Percentiles rank a stretch among this genome's conserved stretches.
phyloP scores from a whole-genome alignment of 208 protist species.

The Trypanosomatidae sp. region DNA sequence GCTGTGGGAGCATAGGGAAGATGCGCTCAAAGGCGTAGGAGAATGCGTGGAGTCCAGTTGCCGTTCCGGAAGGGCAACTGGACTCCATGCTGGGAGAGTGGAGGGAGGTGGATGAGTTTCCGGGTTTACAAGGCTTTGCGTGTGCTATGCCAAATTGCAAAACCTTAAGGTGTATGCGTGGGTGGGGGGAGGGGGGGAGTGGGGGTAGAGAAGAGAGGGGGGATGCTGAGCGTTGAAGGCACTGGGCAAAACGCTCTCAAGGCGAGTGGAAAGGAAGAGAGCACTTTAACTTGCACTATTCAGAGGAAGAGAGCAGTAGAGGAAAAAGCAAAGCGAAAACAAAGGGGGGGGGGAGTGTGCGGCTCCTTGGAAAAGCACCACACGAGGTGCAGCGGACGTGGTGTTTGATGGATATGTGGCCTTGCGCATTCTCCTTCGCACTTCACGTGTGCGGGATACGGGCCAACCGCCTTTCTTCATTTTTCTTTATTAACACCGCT shows the following conservation, averaged over 20 bases:
- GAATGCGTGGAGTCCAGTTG: too few relatives aligned
- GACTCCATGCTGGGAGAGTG: not conserved
- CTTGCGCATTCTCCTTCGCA: not conserved
- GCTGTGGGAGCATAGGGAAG: not conserved
- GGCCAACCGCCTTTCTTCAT: not conserved
- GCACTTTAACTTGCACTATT: not conserved
- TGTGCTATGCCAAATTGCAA: not conserved
- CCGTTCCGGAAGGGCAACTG: too few relatives aligned
- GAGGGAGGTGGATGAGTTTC: not conserved
- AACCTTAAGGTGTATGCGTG: not conserved
- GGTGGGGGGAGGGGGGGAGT: not conserved
- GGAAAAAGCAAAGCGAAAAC: not conserved
- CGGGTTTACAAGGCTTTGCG: not conserved
- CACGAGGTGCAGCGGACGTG: not conserved
- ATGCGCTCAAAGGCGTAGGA: not conserved
- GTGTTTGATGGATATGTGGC: not conserved
- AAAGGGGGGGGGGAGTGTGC: not conserved
- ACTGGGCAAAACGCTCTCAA: not conserved
- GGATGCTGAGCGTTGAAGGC: not conserved
- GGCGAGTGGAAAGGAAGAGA: not conserved
- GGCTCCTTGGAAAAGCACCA: not conserved
- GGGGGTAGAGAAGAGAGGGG: not conserved
- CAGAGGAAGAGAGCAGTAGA: not conserved
- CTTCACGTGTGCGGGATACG: not conserved
- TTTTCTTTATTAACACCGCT: not conserved